Base-by-base conservation (phyloP, 2,329 filamentous ascomycete species). In the Fusarium lateritium region DNA sequence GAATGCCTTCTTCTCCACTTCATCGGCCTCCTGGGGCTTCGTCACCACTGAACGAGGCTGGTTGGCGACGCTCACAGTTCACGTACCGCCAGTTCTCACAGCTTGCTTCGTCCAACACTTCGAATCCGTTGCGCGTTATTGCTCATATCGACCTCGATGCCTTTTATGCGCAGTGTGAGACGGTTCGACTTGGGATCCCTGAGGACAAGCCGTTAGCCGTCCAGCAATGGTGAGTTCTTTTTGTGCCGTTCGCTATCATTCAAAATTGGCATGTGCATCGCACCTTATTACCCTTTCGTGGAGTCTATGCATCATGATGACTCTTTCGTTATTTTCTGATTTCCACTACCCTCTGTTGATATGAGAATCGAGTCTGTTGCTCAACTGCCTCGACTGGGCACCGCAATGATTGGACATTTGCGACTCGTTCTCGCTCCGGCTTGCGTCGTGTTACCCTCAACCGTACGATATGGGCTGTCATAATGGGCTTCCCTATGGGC, bases 151-250 rank as follows among this genome's bases (percentile, higher is more conserved):
- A 99, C 76, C 89, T 99, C 62, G 96, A 99, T 86, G 95, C 95
- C 39, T 99, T 99, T 81, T 99, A 99, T 79, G 92, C 92, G 5
- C 96, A 99, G 83, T 98, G 94, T 77, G 96, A 99, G 81, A 97
- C 94, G 87, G 90, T 97, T 11, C 89, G 96, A 9, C 85, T 98
- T 44, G 90, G 90, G 14, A 83, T 92, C 13, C 83, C 91, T 15
- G 90, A 93, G 65, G 88, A 94, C 59, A 87, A 90, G 69, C 96
- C 96, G 11, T 86, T 99, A 24, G 96, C 94, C 1, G 96, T 99
- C 21, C 94, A 97, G 77, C 95, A 98, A 84, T 98, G 93, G 92
- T 91, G 81, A 67, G 79, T 72, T 45, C 63, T 39, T 21, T 28
- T 13, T 36, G 14, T 26, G 17, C 28, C 21, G 17, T 36, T 19